Evolutionary conservation across 1,284 basidiomycete genomes (phyloP), one percentile per base, ranked within the genome.

Genomic region (Trametes polyzona): DNA sequence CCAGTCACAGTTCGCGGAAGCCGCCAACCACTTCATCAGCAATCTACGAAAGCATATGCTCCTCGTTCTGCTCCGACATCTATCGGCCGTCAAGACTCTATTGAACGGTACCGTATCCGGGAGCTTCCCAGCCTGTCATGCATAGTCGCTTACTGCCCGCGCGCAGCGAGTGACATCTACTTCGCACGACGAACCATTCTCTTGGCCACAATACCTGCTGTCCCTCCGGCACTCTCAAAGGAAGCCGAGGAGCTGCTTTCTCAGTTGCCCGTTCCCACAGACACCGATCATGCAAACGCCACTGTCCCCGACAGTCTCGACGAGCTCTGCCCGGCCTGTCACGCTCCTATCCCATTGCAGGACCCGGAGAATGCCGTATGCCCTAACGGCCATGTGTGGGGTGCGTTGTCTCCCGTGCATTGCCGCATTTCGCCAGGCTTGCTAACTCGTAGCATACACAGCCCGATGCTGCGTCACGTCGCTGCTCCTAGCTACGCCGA

Each of bases 391-490:
- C 89, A 92, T 72, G 70, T 69, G 33, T 90, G 88, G 88, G 71
- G 87, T 89, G 66, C 41, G 58, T 63, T 11, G 10, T 32, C 35
- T n/a, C 55, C 76, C 71, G 12, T 21, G 27, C 30, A 33, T 47
- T 32, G 12, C 26, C 43, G 23, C 23, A 12, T 12, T 19, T 26
- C 51, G 11, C 11, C 39, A 26, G 21, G 26, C 58, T 30, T 36
- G 32, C 59, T 61, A 2, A 57, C 47, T 21, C n/a, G 29, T n/a
- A n/a, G n/a, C n/a, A 53, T 54, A 59, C 56, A 57, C 65, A 89
- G 87, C 78, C 47, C 82, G 88, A 42, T 90, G 88, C 67, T 87
- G 86, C 14, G 76, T 90, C 52, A 90, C 88, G 42, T 86, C 86
- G 33, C 86, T 88, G 69, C 80, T 90, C 52, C 76, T 90, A 30